Evolutionary conservation across 2,329 filamentous ascomycete genomes (phyloP).

Genomic region (Neonectria punicea): DNA sequence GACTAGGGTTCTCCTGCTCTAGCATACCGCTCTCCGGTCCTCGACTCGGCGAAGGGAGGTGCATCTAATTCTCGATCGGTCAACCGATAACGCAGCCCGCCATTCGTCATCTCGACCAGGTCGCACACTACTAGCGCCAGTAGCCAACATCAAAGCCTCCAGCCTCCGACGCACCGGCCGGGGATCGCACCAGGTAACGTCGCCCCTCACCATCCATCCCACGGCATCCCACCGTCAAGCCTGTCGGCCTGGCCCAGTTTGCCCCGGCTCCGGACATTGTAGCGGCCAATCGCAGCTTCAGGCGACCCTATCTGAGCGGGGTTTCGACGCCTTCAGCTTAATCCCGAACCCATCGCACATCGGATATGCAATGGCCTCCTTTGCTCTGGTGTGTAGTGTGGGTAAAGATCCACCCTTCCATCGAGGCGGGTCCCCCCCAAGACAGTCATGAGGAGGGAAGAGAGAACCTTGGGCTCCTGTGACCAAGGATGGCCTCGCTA

Average conservation of each 20-base stretch:
- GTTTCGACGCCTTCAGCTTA: constrained; percentile 28
- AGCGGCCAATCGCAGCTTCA: constrained; percentile 29
- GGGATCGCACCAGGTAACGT: constrained; percentile 25
- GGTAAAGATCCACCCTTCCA: constrained; percentile 24
- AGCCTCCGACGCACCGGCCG: constrained; percentile 26
- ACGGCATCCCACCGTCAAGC: constrained; percentile 15
- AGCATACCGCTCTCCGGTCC: neutral
- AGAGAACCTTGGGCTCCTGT: constrained; percentile 26
- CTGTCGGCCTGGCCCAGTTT: constrained; percentile 15
- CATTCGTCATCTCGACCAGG: constrained; percentile 26
- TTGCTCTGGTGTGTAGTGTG: constrained; percentile 13
- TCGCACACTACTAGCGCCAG: constrained; percentile 25
- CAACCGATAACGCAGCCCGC: constrained; percentile 18
- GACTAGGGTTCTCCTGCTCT: neutral
- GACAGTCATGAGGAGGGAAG: constrained; percentile 32
- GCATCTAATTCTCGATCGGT: constrained; percentile 21
- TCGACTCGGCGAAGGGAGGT: constrained; percentile 21
- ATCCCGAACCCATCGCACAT: constrained; percentile 26
- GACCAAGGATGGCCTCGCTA: constrained; percentile 18
- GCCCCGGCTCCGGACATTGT: constrained; percentile 39
- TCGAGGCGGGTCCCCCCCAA: constrained; percentile 12
- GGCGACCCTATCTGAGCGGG: constrained; percentile 33
- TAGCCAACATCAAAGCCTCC: constrained; percentile 1
- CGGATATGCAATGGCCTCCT: constrained; percentile 19
- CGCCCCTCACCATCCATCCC: constrained; percentile 14